These are phyloP conservation scores for Lactarius trivialis DNA, from an alignment of 768 basidiomycete genomes.

Conservation along the genomic window DNA sequence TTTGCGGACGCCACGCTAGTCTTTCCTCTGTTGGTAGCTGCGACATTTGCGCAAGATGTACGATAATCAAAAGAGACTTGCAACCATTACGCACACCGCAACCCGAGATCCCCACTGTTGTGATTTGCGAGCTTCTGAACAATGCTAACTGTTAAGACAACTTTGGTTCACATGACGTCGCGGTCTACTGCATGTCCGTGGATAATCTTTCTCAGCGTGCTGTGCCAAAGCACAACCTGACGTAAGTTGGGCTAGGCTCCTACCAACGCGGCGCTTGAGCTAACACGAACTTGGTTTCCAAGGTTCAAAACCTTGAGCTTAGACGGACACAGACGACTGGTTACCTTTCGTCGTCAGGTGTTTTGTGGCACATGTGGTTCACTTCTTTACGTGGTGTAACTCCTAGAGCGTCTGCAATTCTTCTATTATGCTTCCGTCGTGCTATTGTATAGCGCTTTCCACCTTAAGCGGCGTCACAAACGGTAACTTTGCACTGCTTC, in stretches of 20 bases:
- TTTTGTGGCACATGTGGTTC: neutral
- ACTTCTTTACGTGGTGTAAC: neutral
- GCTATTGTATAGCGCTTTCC: neutral
- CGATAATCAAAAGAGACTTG: neutral
- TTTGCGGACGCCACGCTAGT: slow-evolving; percentile 97
- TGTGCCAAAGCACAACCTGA: neutral
- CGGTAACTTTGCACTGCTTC: neutral
- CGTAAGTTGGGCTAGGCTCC: neutral
- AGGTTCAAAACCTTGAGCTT: neutral
- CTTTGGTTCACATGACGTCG: neutral
- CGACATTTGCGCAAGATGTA: slow-evolving; percentile 69
- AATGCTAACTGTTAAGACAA: neutral
- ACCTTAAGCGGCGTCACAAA: neutral
- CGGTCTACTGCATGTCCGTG: neutral
- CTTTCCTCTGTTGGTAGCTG: slow-evolving; percentile 92
- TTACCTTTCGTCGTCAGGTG: neutral
- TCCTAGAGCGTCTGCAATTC: neutral
- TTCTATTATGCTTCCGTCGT: neutral
- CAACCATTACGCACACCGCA: neutral
- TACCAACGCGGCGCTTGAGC: neutral
- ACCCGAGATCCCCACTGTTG: neutral
- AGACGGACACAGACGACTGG: neutral
- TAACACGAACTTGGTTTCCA: neutral
- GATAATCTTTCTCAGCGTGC: neutral
- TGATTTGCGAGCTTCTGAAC: neutral